A percentile compares a stretch with the other conserved stretches of the same genome.
Evolutionary conservation across 1,139 yeast genomes (phyloP).

Genomic region (Geotrichum europaeum): DNA sequence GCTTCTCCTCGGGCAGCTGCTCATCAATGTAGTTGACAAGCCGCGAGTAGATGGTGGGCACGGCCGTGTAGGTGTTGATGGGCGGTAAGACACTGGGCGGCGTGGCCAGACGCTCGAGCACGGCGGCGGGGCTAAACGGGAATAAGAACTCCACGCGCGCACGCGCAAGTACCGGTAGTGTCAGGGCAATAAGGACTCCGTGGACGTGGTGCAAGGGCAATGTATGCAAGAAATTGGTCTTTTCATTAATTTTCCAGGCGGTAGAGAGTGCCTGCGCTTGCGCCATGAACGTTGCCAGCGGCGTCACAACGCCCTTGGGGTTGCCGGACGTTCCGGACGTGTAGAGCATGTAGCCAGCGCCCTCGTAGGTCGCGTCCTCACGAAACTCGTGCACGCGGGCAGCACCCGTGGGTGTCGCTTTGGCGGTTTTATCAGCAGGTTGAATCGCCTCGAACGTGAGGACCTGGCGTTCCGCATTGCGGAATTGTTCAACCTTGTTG

Average conservation of each 20-base stretch:
- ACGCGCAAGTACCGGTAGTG: slow-evolving; percentile 34
- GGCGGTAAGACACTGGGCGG: slow-evolving; percentile 25
- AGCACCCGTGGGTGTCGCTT: neutral
- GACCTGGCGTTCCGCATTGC: slow-evolving; percentile 19
- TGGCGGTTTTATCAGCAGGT: slow-evolving; percentile 15
- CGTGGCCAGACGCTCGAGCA: slow-evolving; percentile 25
- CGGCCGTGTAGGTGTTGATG: slow-evolving; percentile 36
- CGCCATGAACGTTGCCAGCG: slow-evolving; percentile 33
- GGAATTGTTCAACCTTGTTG: slow-evolving; percentile 27
- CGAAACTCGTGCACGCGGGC: slow-evolving; percentile 3
- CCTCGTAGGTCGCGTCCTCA: slow-evolving; percentile 5
- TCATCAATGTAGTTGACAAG: slow-evolving; percentile 26
- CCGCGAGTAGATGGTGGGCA: slow-evolving; percentile 36
- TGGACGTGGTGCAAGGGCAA: slow-evolving; percentile 38
- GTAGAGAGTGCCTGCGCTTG: slow-evolving; percentile 33
- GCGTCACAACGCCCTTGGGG: slow-evolving; percentile 37
- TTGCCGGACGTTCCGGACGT: slow-evolving; percentile 38
- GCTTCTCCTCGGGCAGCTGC: slow-evolving; percentile 15
- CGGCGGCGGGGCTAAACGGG: slow-evolving; percentile 32
- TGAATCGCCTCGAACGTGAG: slow-evolving; percentile 23
- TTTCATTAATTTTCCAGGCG: slow-evolving; percentile 32
- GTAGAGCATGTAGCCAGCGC: slow-evolving; percentile 35
- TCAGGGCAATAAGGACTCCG: slow-evolving; percentile 35
- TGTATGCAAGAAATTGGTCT: slow-evolving; percentile 33
- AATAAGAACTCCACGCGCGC: slow-evolving; percentile 35